Base-by-base conservation (phyloP, 352 stramenopile genomes). In the Phytophthora niederhauseri region DNA sequence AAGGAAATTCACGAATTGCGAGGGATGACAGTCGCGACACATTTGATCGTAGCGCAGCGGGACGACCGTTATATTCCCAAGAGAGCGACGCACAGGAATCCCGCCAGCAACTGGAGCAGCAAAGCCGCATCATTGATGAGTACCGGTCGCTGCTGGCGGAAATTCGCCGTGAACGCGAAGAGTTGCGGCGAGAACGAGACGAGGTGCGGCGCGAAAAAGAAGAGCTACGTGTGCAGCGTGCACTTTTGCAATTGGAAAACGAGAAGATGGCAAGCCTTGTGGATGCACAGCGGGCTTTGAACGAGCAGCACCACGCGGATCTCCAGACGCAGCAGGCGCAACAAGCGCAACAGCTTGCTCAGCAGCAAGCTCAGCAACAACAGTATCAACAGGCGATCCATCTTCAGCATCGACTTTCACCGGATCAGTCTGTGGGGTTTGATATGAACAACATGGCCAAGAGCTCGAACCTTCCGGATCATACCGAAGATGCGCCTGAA, bases 101-200 rank as follows among this genome's bases (percentile, higher is more conserved):
- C 28, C 48, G 57, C 26, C 64, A 76, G 24, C 64, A 73, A 1
- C 36, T 76, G 51, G 51, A 74, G 8, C 66, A 73, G 49, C 69
- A 71, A n/a, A 60, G 11, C 20, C 67, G 77, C 30, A 72, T 90
- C 2, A 78, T 87, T 24, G 75, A 85, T 15, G 84, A 94, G 31
- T 94, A 94, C 57, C 80, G 82, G 2, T 68, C 68, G n/a, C 67
- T 94, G 0, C 58, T 94, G 38, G 52, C 61, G 19, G 86, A 92
- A 65, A 93, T 94, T 68, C 86, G 86, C 6, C 77, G 75, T 45
- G 86, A 94, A 64, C 83, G 84, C 7, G 80, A 89, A n/a, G 81
- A 93, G 64, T 64, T 94, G 2, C 84, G 86, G 3, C 79, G 79
- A 14, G 86, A 94, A 53, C 82, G 83, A 46, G 84, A 93, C 20